phyloP scores from a whole-genome alignment of 2,329 filamentous ascomycete genomes.

The Aspergillus brunneoviolaceus region DNA sequence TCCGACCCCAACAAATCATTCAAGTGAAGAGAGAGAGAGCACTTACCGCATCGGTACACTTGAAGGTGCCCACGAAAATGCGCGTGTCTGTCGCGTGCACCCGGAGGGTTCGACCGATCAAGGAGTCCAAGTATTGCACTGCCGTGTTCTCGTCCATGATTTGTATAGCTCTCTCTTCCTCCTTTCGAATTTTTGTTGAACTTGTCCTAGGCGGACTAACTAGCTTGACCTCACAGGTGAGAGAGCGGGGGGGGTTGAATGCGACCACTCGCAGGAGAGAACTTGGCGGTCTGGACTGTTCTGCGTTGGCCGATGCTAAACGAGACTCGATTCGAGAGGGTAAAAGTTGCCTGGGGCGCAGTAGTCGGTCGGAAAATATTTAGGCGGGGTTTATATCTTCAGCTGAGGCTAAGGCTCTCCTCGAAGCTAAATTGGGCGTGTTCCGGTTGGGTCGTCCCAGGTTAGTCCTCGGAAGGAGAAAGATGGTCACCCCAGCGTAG shows the following conservation, averaged over 20 bases:
- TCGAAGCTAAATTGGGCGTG: background rate
- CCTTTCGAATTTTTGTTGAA: background rate
- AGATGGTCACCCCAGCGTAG: background rate
- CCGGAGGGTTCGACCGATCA: constrained; percentile 76
- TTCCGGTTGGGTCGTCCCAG: constrained; percentile 4
- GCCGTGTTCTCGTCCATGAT: constrained; percentile 38
- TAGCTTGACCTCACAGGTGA: constrained; percentile 1
- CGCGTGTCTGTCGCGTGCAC: constrained; percentile 79
- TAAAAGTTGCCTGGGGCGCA: background rate
- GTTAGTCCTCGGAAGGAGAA: background rate
- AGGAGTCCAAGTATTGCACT: constrained; percentile 49
- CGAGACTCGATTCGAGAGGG: background rate
- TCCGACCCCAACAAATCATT: constrained; percentile 4
- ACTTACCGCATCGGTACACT: constrained; percentile 87
- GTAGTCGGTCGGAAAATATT: background rate
- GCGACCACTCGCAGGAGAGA: constrained; percentile 9
- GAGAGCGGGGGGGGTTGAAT: background rate
- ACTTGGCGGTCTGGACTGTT: constrained; percentile 12
- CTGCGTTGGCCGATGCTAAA: constrained; percentile 3
- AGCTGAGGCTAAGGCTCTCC: background rate
- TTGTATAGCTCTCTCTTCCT: constrained; percentile 19
- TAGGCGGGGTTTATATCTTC: background rate
- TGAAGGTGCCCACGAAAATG: constrained; percentile 86
- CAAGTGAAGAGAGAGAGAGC: constrained; percentile 3
- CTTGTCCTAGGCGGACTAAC: background rate